These are phyloP conservation scores for Cephaloascus albidus DNA, from an alignment of 805 yeast species.

Conservation along the genomic window DNA sequence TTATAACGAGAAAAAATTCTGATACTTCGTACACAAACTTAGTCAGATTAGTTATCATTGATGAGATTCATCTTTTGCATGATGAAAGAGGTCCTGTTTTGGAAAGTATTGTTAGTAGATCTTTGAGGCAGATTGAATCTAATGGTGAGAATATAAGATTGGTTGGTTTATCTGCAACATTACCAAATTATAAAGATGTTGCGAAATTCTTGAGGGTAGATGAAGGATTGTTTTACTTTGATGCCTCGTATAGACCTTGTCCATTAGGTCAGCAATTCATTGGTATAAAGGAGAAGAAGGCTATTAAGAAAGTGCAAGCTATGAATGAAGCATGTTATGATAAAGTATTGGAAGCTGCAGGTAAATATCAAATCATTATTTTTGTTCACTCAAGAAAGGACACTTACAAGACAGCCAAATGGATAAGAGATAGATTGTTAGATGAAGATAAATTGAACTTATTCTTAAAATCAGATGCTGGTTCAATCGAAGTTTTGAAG, in stretches of 20 bases:
- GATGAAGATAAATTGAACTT: slow-evolving; percentile 43
- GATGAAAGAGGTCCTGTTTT: slow-evolving; percentile 94
- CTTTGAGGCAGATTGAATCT: slow-evolving; percentile 36
- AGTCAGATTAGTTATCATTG: slow-evolving; percentile 70
- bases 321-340: slow-evolving; percentile 90
- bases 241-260: slow-evolving; percentile 80
- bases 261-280: slow-evolving; percentile 84
- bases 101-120: slow-evolving; percentile 79
- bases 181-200: slow-evolving; percentile 84
- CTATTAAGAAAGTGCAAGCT: slow-evolving; percentile 68
- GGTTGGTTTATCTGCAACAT: slow-evolving; percentile 85
- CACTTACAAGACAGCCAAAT: slow-evolving; percentile 74
- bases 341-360: slow-evolving; percentile 49
- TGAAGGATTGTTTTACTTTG: slow-evolving; percentile 71
- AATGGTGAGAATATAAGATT: slow-evolving; percentile 49
- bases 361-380: slow-evolving; percentile 72
- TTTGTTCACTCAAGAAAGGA: slow-evolving; percentile 95
- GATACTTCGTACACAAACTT: slow-evolving; percentile 56
- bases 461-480: slow-evolving; percentile 39
- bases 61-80: slow-evolving; percentile 87
- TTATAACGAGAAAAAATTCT: slow-evolving; percentile 74
- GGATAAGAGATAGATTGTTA: slow-evolving; percentile 51
- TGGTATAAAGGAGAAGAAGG: slow-evolving; percentile 78
- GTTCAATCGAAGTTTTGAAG: slow-evolving; percentile 52
- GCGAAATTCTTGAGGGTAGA: slow-evolving; percentile 67